Evolutionary conservation across 1,284 basidiomycete genomes (phyloP).

Genomic region (Psilocybe mexicana): DNA sequence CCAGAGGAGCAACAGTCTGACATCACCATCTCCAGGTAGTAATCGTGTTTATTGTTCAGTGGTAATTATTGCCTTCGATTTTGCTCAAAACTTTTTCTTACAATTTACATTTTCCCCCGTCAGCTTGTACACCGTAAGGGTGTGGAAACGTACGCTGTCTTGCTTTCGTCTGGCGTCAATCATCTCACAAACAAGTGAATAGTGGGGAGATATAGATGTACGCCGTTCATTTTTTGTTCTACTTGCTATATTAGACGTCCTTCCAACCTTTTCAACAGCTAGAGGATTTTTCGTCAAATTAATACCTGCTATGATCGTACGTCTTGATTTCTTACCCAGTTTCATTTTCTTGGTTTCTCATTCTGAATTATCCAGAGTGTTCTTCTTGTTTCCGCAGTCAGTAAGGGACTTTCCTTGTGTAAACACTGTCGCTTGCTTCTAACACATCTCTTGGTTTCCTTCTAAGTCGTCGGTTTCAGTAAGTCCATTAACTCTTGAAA

Average conservation of each 20-base stretch:
- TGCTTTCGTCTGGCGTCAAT: neutral
- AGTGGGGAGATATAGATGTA: constrained; percentile 10
- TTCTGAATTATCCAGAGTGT: neutral
- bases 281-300: neutral
- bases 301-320: neutral
- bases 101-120: neutral
- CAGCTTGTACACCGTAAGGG: constrained; percentile 32
- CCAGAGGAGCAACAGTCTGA: neutral
- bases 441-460: neutral
- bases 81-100: neutral
- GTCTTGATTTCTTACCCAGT: neutral
- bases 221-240: neutral
- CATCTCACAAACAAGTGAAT: neutral
- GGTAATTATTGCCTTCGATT: constrained; percentile 12
- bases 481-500: neutral
- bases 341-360: neutral
- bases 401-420: neutral
- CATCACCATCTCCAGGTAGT: constrained; percentile 21
- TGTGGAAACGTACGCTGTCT: constrained; percentile 29
- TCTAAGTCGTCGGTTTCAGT: neutral
- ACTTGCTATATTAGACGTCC: too few relatives aligned
- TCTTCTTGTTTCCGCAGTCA: neutral
- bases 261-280: neutral
- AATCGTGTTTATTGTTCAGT: constrained; percentile 32
- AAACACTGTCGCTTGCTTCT: neutral